Evolutionary conservation across 2,329 filamentous ascomycete species (phyloP).

Genomic region (Apiospora hydei): DNA sequence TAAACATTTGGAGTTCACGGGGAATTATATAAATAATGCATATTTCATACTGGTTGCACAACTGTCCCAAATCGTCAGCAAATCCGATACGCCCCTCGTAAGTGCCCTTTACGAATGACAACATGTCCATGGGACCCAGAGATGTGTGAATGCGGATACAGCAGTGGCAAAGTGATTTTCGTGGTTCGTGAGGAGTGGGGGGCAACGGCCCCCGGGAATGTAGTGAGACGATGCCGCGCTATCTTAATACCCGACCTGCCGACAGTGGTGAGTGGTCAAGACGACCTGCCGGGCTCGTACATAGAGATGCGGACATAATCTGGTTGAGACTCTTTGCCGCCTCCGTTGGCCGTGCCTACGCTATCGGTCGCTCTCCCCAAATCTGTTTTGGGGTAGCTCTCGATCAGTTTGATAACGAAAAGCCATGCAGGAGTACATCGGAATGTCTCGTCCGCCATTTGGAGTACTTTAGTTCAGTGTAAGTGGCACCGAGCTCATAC

Average conservation of each 20-base stretch:
- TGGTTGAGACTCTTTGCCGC: neutral
- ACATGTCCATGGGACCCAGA: neutral
- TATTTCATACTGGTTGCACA: neutral
- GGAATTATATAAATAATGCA: conserved; percentile 12
- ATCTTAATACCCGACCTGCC: neutral
- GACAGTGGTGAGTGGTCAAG: neutral
- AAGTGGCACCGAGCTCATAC: neutral
- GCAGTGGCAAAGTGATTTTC: neutral
- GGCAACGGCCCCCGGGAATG: neutral
- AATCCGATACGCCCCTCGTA: neutral
- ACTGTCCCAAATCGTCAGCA: neutral
- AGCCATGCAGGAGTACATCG: neutral
- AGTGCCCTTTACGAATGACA: neutral
- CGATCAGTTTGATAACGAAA: neutral
- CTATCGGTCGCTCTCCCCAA: neutral
- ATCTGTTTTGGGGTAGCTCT: neutral
- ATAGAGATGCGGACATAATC: neutral
- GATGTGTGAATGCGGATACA: neutral
- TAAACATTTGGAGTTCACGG: neutral
- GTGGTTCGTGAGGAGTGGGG: no score
- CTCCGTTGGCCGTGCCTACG: neutral
- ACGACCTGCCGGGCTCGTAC: neutral
- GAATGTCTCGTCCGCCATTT: neutral
- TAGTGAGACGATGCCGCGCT: neutral
- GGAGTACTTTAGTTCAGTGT: neutral